Evolutionary conservation across 202 grass and related monocot species (phyloP).

Genomic region (Carex arenaria): DNA sequence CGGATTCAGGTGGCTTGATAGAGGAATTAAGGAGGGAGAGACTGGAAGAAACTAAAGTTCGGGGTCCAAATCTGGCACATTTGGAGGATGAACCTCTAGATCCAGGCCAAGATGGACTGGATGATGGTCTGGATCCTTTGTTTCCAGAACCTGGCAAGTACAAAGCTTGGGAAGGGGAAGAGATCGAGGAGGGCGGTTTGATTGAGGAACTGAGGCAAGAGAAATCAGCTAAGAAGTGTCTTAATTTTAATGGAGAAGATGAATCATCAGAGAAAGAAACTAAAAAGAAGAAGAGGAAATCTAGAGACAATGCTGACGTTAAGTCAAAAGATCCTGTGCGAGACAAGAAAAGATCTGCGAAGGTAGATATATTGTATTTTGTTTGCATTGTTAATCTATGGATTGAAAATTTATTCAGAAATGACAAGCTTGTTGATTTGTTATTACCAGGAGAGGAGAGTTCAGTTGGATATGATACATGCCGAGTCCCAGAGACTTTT

Average conservation of each 20-base stretch:
- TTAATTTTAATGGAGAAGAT: constrained; percentile 49
- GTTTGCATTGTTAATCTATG: neutral
- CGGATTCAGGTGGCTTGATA: constrained; percentile 5
- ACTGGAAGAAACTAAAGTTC: constrained; percentile 13
- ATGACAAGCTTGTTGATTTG: neutral
- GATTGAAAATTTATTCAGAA: neutral
- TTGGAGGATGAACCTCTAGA: neutral
- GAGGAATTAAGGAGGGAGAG: constrained; percentile 30
- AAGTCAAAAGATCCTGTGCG: constrained; percentile 42
- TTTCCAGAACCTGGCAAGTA: constrained; percentile 18
- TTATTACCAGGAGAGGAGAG: constrained; percentile 59
- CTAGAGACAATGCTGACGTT: neutral
- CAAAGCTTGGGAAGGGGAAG: constrained; percentile 26
- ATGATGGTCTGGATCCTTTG: constrained; percentile 26
- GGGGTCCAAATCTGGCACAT: neutral
- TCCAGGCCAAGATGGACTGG: neutral
- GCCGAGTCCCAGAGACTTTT: constrained; percentile 72
- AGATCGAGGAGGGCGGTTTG: constrained; percentile 32
- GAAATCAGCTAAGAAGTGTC: constrained; percentile 73
- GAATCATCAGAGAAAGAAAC: constrained; percentile 28
- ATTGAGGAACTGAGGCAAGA: constrained; percentile 58
- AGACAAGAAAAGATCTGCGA: constrained; percentile 56
- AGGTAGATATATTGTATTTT: constrained; percentile 30
- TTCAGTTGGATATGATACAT: constrained; percentile 56
- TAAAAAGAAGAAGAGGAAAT: constrained; percentile 59